Evolutionary conservation across 225 moss, liverwort and hornwort species (phyloP).

Genomic region (Takakia lepidozioides): DNA sequence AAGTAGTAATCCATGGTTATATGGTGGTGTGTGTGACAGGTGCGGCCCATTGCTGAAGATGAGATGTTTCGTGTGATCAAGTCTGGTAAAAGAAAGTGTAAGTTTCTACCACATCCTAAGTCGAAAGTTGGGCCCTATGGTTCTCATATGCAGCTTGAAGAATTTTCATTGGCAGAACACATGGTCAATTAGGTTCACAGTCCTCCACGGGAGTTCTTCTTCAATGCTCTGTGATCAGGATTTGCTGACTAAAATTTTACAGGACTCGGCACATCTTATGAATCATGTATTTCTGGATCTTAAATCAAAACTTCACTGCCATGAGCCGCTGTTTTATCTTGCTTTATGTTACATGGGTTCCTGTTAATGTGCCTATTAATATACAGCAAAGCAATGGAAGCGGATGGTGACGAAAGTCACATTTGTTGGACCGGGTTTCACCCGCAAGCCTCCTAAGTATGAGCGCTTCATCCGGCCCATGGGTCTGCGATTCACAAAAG

Average conservation of each 20-base stretch:
- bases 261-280: no score
- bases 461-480: conserved; percentile 97
- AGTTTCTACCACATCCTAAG: no score
- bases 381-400: conserved; percentile 94
- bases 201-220: no score
- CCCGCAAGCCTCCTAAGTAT: conserved; percentile 95
- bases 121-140: no score
- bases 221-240: no score
- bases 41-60: conserved; percentile 94
- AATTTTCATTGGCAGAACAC: no score
- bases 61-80: conserved; percentile 96
- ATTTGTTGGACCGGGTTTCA: conserved; percentile 94
- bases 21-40: conserved; percentile 39
- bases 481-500: conserved; percentile 97
- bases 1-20: no score
- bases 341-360: conserved; percentile 2
- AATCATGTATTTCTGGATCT: neutral
- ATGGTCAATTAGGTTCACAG: no score
- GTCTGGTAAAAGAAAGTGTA: conserved; percentile 92
- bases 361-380: conserved; percentile 1
- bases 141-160: no score
- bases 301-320: neutral
- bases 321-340: neutral
- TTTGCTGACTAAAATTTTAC: no score
- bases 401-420: conserved; percentile 94